Evolutionary conservation across 2,329 filamentous ascomycete genomes (phyloP).

Genomic region (Colletotrichum tamarilloi): DNA sequence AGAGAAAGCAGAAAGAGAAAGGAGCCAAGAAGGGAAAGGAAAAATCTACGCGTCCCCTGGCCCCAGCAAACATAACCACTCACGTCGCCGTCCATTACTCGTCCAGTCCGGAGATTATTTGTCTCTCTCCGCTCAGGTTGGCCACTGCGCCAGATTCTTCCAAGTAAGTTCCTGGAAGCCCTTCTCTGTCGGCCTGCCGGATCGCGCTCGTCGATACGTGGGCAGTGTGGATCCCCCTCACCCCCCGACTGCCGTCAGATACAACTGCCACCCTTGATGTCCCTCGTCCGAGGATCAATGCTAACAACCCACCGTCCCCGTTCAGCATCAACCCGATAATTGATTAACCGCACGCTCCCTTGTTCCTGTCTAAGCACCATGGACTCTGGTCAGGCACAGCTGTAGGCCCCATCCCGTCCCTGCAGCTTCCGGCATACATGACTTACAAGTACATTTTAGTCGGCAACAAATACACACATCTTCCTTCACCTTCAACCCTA

Average conservation of each 20-base stretch:
- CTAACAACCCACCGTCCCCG: constrained; percentile 49
- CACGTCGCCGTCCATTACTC: constrained; percentile 39
- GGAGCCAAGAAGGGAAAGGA: constrained; percentile 26
- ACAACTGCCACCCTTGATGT: constrained; percentile 42
- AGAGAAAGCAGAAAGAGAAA: constrained; percentile 12
- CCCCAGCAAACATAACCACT: constrained; percentile 27
- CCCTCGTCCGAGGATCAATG: constrained; percentile 47
- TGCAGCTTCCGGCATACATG: constrained; percentile 38
- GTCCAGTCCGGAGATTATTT: constrained; percentile 44
- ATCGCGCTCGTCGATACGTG: constrained; percentile 50
- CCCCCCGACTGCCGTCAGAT: constrained; percentile 39
- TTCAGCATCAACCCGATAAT: constrained; percentile 50
- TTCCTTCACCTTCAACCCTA: constrained; percentile 60
- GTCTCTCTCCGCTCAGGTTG: constrained; percentile 38
- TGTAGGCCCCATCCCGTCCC: constrained; percentile 55
- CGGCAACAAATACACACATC: constrained; percentile 60
- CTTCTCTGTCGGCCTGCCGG: constrained; percentile 44
- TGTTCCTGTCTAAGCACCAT: constrained; percentile 52
- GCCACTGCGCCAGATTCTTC: constrained; percentile 49
- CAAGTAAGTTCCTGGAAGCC: constrained; percentile 52
- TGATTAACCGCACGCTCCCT: constrained; percentile 50
- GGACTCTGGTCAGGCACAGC: constrained; percentile 62
- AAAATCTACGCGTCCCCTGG: constrained; percentile 51
- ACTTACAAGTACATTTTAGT: constrained; percentile 54
- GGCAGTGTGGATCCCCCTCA: constrained; percentile 41